phyloP scores from a whole-genome alignment of 495 filamentous ascomycete species.

The Hypomontagnella submonticulosa region DNA sequence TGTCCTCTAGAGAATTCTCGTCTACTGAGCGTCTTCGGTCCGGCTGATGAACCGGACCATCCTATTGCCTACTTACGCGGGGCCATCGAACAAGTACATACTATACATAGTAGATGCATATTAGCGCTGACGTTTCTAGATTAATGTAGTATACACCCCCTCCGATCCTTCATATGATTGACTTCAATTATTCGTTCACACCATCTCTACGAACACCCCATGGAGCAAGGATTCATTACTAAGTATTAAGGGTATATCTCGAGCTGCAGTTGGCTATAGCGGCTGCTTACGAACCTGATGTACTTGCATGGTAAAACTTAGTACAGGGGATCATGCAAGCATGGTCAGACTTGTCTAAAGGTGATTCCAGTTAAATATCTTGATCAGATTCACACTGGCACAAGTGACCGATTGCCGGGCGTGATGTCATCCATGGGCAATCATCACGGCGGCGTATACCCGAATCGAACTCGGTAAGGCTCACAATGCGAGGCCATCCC shows the following conservation, averaged over 20 bases:
- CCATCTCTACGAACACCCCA: slow-evolving; percentile 33
- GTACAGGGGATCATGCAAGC: slow-evolving; percentile 24
- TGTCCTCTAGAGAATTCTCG: slow-evolving; percentile 6
- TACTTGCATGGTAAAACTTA: slow-evolving; percentile 11
- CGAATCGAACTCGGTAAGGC: background rate
- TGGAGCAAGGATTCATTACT: slow-evolving; percentile 13
- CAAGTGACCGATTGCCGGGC: slow-evolving; percentile 15
- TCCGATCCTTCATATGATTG: slow-evolving; percentile 34
- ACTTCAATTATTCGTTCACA: slow-evolving; percentile 19
- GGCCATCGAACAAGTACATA: slow-evolving; percentile 27
- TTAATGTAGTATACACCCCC: slow-evolving; percentile 33
- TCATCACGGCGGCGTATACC: slow-evolving; percentile 11
- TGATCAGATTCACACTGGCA: slow-evolving; percentile 2
- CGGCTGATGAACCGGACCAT: slow-evolving; percentile 33
- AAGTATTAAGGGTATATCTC: slow-evolving; percentile 20
- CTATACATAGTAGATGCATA: slow-evolving; percentile 13
- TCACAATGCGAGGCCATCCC: background rate
- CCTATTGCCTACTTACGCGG: slow-evolving; percentile 38
- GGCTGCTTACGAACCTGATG: slow-evolving; percentile 31
- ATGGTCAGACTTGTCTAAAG: slow-evolving; percentile 11
- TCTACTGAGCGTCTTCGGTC: slow-evolving; percentile 14
- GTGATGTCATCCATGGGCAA: slow-evolving; percentile 21
- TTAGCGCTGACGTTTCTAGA: slow-evolving; percentile 40
- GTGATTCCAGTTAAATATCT: slow-evolving; percentile 1
- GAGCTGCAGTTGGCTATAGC: slow-evolving; percentile 20